Conservation (phyloP, 1,284 basidiomycete genomes). For the Spongiforma sp. region DNA sequence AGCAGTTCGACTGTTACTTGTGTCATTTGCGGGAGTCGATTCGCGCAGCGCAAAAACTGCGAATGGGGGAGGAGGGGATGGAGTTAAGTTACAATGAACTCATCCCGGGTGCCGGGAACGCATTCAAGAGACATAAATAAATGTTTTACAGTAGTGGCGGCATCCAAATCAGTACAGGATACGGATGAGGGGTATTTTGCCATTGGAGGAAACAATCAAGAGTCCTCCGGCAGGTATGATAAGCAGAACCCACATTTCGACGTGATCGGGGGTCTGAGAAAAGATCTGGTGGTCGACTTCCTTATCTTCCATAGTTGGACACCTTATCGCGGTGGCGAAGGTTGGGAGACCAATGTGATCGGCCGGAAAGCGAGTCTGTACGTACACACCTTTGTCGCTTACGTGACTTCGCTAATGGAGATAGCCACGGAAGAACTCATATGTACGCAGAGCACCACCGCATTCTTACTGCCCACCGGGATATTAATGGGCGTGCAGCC, state of each 20-base stretch:
- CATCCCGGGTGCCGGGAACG: background rate
- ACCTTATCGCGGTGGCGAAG: no score
- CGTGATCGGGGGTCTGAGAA: slow-evolving; percentile 6
- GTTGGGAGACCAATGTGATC: no score
- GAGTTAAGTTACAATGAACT: background rate
- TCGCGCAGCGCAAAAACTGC: background rate
- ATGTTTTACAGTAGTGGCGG: background rate
- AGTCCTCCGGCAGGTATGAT: slow-evolving; percentile 17
- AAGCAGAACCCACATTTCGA: slow-evolving; percentile 19
- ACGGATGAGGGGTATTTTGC: slow-evolving; percentile 2
- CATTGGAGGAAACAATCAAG: background rate
- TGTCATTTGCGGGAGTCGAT: slow-evolving; percentile 10
- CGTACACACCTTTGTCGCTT: no score
- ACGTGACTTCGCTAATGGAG: no score
- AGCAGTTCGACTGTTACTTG: slow-evolving; percentile 9
- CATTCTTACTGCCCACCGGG: no score
- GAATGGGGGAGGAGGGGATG: background rate
- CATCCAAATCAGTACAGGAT: slow-evolving; percentile 6
- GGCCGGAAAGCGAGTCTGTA: no score
- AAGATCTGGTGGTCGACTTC: background rate
- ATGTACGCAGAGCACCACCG: no score
- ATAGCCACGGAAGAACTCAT: no score
- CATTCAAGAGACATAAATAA: slow-evolving; percentile 25
- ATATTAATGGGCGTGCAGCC: no score
- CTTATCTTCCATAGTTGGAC: slow-evolving; percentile 24